A percentile compares a stretch with the other conserved stretches of the same genome.
Conservation (phyloP, 1,284 basidiomycete species). For the Fomitopsis pinicola region DNA sequence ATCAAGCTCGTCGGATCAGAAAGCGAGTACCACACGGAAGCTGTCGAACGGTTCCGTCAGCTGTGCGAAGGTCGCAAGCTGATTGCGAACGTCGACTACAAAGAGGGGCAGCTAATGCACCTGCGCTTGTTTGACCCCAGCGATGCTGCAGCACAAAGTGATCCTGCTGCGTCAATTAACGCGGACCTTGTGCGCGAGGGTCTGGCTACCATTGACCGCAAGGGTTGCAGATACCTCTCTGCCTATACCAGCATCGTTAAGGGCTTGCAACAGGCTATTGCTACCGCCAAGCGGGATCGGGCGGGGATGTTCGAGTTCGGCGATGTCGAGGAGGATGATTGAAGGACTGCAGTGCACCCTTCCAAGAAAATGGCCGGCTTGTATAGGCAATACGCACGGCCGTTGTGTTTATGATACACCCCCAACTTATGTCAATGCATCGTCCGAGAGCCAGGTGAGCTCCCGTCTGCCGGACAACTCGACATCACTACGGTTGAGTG, state of each 20-base stretch:
- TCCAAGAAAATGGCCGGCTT: background rate
- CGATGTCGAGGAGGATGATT: slow-evolving; percentile 73
- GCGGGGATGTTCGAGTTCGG: slow-evolving; percentile 88
- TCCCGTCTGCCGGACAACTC: background rate
- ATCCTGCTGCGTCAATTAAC: slow-evolving; percentile 79
- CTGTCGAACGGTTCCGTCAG: slow-evolving; percentile 79
- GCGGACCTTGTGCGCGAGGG: slow-evolving; percentile 81
- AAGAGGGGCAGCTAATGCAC: slow-evolving; percentile 75
- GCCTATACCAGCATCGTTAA: slow-evolving; percentile 70
- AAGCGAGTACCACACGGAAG: slow-evolving; percentile 83
- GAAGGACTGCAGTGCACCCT: background rate
- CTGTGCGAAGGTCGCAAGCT: slow-evolving; percentile 87
- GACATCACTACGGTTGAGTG: background rate
- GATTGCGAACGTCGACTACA: slow-evolving; percentile 85
- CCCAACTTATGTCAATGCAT: background rate
- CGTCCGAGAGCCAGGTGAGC: background rate
- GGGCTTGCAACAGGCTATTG: slow-evolving; percentile 59
- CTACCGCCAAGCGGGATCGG: slow-evolving; percentile 70
- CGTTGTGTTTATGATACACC: background rate
- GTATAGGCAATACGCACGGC: background rate
- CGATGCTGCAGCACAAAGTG: slow-evolving; percentile 61
- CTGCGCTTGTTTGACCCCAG: slow-evolving; percentile 84
- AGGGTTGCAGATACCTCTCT: slow-evolving; percentile 68
- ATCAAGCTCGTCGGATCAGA: slow-evolving; percentile 75
- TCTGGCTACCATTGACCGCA: slow-evolving; percentile 74